phyloP scores from a whole-genome alignment of 1,284 basidiomycete species.

The Cystobasidium slooffiae region DNA sequence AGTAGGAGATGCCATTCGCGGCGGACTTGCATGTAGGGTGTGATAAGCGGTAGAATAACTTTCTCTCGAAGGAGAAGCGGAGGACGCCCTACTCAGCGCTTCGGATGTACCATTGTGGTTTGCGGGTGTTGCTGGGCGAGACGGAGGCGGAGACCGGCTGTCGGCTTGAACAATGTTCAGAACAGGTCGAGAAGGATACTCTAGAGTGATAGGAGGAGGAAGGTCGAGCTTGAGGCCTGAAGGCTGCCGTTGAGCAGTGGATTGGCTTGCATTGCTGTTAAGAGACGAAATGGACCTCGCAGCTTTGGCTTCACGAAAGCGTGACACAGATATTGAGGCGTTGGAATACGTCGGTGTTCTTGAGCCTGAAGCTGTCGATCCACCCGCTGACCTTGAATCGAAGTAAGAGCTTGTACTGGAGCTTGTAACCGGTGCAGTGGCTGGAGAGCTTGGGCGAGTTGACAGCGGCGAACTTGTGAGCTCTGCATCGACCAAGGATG shows the following conservation, averaged over 20 bases:
- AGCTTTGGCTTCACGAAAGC: slow-evolving; percentile 38
- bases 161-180: slow-evolving; percentile 10
- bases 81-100: neutral
- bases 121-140: neutral
- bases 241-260: neutral
- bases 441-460: slow-evolving; percentile 27
- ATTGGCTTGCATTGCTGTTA: slow-evolving; percentile 7
- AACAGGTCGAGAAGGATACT: slow-evolving; percentile 11
- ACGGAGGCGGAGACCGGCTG: neutral
- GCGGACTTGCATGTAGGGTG: neutral
- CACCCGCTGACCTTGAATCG: neutral
- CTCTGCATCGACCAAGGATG: slow-evolving; percentile 30
- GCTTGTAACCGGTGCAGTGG: slow-evolving; percentile 3
- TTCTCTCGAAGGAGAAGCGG: slow-evolving; percentile 11
- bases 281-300: slow-evolving; percentile 32
- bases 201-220: slow-evolving; percentile 26
- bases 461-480: slow-evolving; percentile 2
- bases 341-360: neutral
- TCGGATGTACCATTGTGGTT: neutral
- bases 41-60: slow-evolving; percentile 10
- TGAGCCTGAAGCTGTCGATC: neutral
- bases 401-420: slow-evolving; percentile 20
- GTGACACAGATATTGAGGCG: slow-evolving; percentile 31
- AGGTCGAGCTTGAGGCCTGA: slow-evolving; percentile 35
- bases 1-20: neutral